These are phyloP conservation scores for Chlamydomonas sphaeroides DNA, from an alignment of 139 green algal genomes.

Conservation along the genomic window DNA sequence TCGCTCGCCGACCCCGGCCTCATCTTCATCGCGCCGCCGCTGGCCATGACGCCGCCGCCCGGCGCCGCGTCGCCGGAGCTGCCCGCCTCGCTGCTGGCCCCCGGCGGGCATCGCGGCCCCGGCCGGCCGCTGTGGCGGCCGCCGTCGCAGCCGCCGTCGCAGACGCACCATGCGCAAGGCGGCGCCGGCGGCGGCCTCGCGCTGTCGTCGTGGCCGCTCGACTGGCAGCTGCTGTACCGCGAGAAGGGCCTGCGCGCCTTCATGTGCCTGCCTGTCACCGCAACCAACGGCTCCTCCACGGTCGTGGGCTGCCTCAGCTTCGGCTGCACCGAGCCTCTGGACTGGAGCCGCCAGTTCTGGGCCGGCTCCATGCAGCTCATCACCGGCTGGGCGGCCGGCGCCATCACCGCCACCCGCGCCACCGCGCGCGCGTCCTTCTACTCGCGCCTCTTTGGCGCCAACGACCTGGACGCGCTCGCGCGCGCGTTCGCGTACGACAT, in stretches of 20 bases:
- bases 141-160: background rate
- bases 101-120: too few species aligned
- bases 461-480: constrained; percentile 31
- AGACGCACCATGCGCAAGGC: background rate
- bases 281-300: constrained; percentile 37
- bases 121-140: too few species aligned
- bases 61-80: too few species aligned
- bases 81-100: too few species aligned
- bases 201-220: constrained; percentile 9
- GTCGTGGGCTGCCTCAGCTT: constrained; percentile 50
- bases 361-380: constrained; percentile 14
- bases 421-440: constrained; percentile 47
- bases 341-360: constrained; percentile 56
- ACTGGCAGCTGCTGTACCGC: constrained; percentile 30
- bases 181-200: too few species aligned
- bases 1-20: background rate
- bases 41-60: too few species aligned
- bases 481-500: constrained; percentile 48
- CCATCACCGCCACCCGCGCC: constrained; percentile 42
- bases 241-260: constrained; percentile 37
- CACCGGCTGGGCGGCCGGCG: constrained; percentile 54
- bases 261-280: constrained; percentile 25
- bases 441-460: constrained; percentile 29
- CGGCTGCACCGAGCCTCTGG: constrained; percentile 5
- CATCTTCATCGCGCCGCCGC: too few species aligned